phyloP scores from a whole-genome alignment of 108 stramenopile species.

The Nannochloropsis oceanica region DNA sequence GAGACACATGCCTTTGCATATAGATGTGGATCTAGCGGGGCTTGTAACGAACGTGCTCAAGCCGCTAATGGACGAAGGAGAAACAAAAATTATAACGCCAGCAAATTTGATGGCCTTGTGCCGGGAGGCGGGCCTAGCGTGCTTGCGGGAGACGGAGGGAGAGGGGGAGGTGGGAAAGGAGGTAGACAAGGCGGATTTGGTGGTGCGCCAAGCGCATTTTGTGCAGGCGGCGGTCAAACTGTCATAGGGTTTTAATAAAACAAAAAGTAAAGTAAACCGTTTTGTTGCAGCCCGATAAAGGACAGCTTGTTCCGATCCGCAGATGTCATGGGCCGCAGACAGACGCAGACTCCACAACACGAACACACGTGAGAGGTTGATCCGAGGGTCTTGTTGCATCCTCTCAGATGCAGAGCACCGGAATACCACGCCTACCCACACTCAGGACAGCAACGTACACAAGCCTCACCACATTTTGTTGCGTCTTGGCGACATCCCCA shows the following conservation, averaged over 20 bases:
- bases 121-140: neutral
- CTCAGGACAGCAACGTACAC: too few relatives aligned
- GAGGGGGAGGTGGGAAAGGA: neutral
- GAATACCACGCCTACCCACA: too few relatives aligned
- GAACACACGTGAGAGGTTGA: too few relatives aligned
- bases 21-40: neutral
- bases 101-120: neutral
- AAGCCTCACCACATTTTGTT: too few relatives aligned
- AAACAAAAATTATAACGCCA: neutral
- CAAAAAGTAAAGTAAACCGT: neutral
- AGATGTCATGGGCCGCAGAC: too few relatives aligned
- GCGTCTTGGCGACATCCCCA: too few relatives aligned
- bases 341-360: too few relatives aligned
- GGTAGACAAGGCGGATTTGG: neutral
- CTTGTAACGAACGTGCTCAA: neutral
- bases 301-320: too few relatives aligned
- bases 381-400: too few relatives aligned
- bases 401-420: too few relatives aligned
- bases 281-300: too few relatives aligned
- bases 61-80: neutral
- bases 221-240: neutral
- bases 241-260: neutral
- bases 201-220: neutral
- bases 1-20: slow-evolving; percentile 2
- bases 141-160: neutral